Evolutionary conservation across 331 rosid species (phyloP).

Genomic region (Quercus phellos): DNA sequence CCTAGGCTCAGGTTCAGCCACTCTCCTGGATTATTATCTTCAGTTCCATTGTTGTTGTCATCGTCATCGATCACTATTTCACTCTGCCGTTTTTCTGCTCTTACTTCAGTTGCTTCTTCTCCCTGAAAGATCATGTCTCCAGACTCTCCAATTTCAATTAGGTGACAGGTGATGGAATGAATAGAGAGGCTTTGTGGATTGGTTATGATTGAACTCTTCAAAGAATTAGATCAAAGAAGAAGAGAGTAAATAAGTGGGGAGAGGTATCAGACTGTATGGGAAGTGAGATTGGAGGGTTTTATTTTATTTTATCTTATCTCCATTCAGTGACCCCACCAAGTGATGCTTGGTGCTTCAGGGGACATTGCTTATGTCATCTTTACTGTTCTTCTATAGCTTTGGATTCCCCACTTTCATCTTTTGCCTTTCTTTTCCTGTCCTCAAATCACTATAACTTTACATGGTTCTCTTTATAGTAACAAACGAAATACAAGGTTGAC

Average conservation of each 20-base stretch:
- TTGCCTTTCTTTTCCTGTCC: constrained; percentile 29
- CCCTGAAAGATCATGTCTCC: constrained; percentile 36
- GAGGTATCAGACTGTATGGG: constrained; percentile 27
- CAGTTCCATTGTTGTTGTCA: constrained; percentile 32
- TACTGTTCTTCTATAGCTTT: constrained; percentile 49
- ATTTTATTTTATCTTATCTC: constrained; percentile 30
- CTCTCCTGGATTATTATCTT: constrained; percentile 43
- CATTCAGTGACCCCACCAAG: constrained; percentile 48
- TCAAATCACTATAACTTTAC: constrained; percentile 30
- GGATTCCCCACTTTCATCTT: constrained; percentile 85
- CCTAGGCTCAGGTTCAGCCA: constrained; percentile 86
- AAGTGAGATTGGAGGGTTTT: constrained; percentile 29
- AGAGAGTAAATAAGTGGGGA: constrained; percentile 20
- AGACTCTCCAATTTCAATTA: constrained; percentile 1
- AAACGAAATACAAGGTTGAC: constrained; percentile 43
- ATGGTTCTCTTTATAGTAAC: constrained; percentile 38
- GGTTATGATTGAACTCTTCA: constrained; percentile 11
- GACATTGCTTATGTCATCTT: constrained; percentile 71
- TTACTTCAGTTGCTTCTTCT: constrained; percentile 29
- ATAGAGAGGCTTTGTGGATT: constrained; percentile 26
- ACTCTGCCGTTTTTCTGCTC: constrained; percentile 24
- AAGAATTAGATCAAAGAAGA: constrained; percentile 32
- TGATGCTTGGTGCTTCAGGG: constrained; percentile 68
- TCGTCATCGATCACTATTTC: constrained; percentile 17
- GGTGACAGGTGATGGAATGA: constrained; percentile 16